Base-by-base conservation (phyloP, 1,284 basidiomycete genomes). In the Ustilago lituana region DNA sequence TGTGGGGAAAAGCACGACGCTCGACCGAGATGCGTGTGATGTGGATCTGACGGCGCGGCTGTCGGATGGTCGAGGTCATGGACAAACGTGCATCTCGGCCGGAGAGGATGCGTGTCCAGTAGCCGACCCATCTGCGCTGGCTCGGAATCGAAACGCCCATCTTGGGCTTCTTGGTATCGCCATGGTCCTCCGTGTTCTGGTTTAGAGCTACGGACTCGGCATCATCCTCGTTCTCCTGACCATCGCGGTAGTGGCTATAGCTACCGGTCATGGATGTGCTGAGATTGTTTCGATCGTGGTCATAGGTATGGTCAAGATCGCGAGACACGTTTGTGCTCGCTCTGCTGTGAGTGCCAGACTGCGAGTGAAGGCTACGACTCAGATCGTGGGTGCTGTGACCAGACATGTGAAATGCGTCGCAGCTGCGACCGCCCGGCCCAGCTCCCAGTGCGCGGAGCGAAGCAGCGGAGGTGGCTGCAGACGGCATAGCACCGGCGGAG, bases 91-190 rank as follows among this genome's bases (percentile, higher is more conserved):
- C 61, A 35, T 77, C 75, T 3, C 51, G 36, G 9, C 58, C 61
- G 17, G 69, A 48, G 6, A 77, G 67, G 3, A 77, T 71, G 4
- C 75, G 51, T 4, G 66, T 60, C 75, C 75, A 77, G 56, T 77
- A 77, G 14, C 73, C 73, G 1, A 74, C 69, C 65, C 65, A 77
- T 22, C 76, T 39, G 10, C 74, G 60, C 36, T 77, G 76, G 10
- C 54, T 61, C 0, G 73, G 59, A 36, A 77, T 76, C 17, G 70
- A 74, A 2, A 77, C 70, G n/a, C 73, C 76, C 56, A 74, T 64
- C 27, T 56, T 56, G 10, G 72, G 72, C 19, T 55, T 41, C 32
- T 49, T 55, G 11, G 51, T 50, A n/a, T 41, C 33, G 24, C 43
- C 24, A 51, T 65, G 61, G 10, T 65, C 58, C 26, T 70, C 67